Evolutionary conservation across 2,329 filamentous ascomycete genomes (phyloP).

Genomic region (Aspergillus glaucus): DNA sequence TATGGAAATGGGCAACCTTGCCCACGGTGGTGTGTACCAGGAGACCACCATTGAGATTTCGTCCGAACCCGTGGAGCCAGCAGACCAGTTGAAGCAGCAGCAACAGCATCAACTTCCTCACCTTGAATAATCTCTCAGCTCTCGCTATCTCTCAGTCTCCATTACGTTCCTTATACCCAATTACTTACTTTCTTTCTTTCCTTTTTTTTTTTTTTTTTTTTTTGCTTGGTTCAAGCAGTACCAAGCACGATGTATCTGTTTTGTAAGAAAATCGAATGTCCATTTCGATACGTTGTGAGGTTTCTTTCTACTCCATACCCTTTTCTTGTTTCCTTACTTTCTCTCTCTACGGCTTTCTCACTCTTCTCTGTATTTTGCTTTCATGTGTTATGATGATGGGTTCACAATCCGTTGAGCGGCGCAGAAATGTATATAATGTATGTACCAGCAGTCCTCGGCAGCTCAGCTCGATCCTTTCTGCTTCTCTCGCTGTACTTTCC

Average conservation of each 20-base stretch:
- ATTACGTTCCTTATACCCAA: no score
- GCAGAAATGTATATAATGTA: not conserved
- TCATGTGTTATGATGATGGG: not conserved
- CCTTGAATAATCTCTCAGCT: no score
- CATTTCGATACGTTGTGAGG: no score
- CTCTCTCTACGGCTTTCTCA: not conserved
- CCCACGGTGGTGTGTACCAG: slow-evolving; percentile 31
- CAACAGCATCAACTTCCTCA: no score
- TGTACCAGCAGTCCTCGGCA: not conserved
- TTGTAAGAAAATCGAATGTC: no score
- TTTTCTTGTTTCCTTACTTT: not conserved
- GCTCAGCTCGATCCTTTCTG: not conserved
- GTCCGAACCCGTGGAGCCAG: slow-evolving; percentile 24
- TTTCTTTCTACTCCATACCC: not conserved
- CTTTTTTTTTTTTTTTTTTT: no score
- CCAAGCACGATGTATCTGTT: no score
- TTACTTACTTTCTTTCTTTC: no score
- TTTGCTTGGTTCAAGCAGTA: no score
- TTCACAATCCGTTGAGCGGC: not conserved
- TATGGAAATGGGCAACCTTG: slow-evolving; percentile 26
- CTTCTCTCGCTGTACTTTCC: not conserved
- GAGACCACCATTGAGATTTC: slow-evolving; percentile 39
- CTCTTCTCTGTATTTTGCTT: not conserved
- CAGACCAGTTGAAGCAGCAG: not conserved
- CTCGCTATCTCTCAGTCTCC: no score